These are phyloP conservation scores for Lenwebbia sp. DNA, from an alignment of 345 rosid genomes.

Conservation along the genomic window DNA sequence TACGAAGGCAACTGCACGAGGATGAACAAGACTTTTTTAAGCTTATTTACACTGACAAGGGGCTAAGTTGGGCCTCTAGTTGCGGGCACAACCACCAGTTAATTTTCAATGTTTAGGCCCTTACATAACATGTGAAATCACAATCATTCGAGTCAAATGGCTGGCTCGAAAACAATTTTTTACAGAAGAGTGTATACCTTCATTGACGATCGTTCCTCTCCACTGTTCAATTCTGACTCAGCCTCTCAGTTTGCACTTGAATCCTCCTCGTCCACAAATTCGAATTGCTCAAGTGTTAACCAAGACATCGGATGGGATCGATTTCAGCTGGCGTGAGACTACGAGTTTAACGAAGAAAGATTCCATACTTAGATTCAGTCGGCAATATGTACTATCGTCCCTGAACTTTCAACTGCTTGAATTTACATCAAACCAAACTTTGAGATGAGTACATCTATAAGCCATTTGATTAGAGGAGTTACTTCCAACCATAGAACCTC, in stretches of 20 bases:
- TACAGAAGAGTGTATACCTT: background rate
- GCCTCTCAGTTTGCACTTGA: background rate
- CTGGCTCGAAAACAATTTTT: background rate
- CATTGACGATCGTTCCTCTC: background rate
- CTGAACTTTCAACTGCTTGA: too few species aligned
- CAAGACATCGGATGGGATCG: background rate
- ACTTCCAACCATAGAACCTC: too few species aligned
- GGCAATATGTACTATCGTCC: background rate
- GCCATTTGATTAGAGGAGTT: background rate
- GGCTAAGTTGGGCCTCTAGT: too few species aligned
- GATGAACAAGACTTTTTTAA: too few species aligned
- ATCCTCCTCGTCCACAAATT: background rate
- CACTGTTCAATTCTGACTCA: background rate
- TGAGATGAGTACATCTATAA: too few species aligned
- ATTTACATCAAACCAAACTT: too few species aligned
- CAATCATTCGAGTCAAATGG: too few species aligned
- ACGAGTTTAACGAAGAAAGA: background rate
- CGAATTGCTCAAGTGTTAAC: background rate
- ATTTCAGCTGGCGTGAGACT: background rate
- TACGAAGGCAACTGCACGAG: too few species aligned
- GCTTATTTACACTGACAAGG: too few species aligned
- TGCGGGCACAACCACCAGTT: too few species aligned
- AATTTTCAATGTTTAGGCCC: too few species aligned
- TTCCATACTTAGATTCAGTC: background rate
- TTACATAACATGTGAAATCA: too few species aligned